Evolutionary conservation across 2,329 filamentous ascomycete genomes (phyloP), one percentile per base, ranked within the genome.

Genomic region (Ophiostoma novo-ulmi): DNA sequence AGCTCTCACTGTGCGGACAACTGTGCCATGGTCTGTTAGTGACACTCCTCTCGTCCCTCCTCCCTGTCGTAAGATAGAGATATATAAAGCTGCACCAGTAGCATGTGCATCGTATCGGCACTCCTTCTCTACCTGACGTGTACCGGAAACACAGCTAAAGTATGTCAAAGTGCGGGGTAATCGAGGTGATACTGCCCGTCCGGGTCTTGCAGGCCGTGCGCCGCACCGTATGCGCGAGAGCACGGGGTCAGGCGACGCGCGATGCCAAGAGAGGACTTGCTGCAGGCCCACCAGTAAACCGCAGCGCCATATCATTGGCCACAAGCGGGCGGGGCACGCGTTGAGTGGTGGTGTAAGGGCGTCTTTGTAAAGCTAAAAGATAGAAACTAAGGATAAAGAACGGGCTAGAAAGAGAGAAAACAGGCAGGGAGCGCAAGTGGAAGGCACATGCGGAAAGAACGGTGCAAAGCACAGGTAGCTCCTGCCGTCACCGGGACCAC

Each of bases 191-290:
- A 22, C 10, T 61, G 55, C 22, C 58, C 26, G 13, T 61, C 13
- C 22, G 22, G 58, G 13, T 61, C 14, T 13, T 14, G 13, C 26
- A 13, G 58, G 36, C 69, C 39, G 61, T 70, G 41, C 20, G 63
- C 39, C 69, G 61, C 61, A 70, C 69, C 66, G 69, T 70, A 38
- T 61, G 36, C 69, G 63, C 69, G 69, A 70, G 69, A 70, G 69
- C 69, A 70, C 69, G 69, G 69, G 69, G 69, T 64, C 69, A 70
- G 69, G 69, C 69, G 69, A 70, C 69, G 58, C 69, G 69, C 69
- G 69, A 69, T 61, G 58, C 58, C 58, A 26, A 61, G 22, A 31
- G 26, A 31, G 58, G 26, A 61, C 13, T 61, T 31, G 58, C 10
- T 7, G 22, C 22, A 35, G 58, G 31, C 26, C 58, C 58, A 35